Evolutionary conservation across 441 rosid species (phyloP).

Genomic region (Populus hybrid): DNA sequence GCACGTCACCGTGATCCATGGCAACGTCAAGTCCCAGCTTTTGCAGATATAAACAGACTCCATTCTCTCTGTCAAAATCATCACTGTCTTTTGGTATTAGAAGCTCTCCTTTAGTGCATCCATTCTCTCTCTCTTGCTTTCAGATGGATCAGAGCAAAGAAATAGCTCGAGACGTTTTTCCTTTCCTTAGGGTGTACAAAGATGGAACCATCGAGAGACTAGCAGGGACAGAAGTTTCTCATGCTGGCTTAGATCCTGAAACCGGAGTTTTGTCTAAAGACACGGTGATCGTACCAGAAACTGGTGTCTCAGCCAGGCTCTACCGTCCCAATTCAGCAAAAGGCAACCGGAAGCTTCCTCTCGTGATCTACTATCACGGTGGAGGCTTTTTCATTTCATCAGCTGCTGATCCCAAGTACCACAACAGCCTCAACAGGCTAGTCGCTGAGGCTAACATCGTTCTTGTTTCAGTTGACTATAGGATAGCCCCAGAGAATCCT

Average conservation of each 20-base stretch:
- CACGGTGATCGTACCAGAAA: slow-evolving; percentile 38
- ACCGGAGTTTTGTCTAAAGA: slow-evolving; percentile 64
- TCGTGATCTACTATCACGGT: slow-evolving; percentile 71
- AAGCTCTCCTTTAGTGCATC: neutral
- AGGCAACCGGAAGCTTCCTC: slow-evolving; percentile 45
- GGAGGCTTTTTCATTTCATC: slow-evolving; percentile 69
- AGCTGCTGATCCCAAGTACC: slow-evolving; percentile 53
- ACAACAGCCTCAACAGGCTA: slow-evolving; percentile 49
- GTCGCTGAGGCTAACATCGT: slow-evolving; percentile 49
- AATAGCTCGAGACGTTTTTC: slow-evolving; percentile 49
- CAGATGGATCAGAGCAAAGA: slow-evolving; percentile 37
- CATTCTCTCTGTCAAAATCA: too few species aligned
- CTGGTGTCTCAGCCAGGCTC: slow-evolving; percentile 48
- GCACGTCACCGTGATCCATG: neutral
- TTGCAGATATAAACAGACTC: too few species aligned
- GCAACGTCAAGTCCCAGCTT: neutral
- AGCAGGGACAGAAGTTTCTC: slow-evolving; percentile 45
- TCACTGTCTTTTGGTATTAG: neutral
- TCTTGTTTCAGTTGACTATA: slow-evolving; percentile 59
- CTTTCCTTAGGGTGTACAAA: slow-evolving; percentile 51
- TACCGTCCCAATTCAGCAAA: slow-evolving; percentile 41
- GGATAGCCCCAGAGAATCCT: slow-evolving; percentile 68
- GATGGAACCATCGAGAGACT: slow-evolving; percentile 61
- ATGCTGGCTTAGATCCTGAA: slow-evolving; percentile 54
- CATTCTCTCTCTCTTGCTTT: neutral